Conservation (phyloP, 1,284 basidiomycete species). For the Chalciporus sp. region DNA sequence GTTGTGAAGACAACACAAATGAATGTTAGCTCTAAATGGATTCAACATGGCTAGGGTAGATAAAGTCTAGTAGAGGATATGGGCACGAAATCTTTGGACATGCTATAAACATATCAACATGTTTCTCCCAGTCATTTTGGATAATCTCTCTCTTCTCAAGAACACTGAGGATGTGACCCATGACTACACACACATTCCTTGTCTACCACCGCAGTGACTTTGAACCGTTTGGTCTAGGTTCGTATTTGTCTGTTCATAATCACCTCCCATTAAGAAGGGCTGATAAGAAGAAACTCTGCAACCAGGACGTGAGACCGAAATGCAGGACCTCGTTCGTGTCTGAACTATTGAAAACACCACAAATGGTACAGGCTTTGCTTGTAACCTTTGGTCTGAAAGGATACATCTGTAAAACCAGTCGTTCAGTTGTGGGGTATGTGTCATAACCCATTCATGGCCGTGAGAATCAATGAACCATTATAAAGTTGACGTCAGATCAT, state of each 20-base stretch:
- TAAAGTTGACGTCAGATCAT: too few relatives aligned
- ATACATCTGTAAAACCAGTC: too few relatives aligned
- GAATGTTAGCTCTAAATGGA: constrained; percentile 17
- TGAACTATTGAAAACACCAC: constrained; percentile 44
- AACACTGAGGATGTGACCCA: too few relatives aligned
- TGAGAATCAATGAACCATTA: too few relatives aligned
- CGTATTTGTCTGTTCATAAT: too few relatives aligned
- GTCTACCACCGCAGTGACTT: too few relatives aligned
- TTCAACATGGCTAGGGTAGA: constrained; percentile 28
- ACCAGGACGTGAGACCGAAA: constrained; percentile 50
- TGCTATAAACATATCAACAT: constrained; percentile 25
- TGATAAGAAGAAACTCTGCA: constrained; percentile 49
- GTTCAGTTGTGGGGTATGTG: too few relatives aligned
- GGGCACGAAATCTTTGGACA: neutral
- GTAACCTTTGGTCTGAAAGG: constrained; percentile 42
- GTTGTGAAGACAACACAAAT: neutral
- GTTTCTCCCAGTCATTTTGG: constrained; percentile 38
- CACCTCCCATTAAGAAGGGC: constrained; percentile 39
- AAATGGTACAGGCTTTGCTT: constrained; percentile 38
- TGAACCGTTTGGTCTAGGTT: too few relatives aligned
- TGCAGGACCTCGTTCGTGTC: constrained; percentile 42
- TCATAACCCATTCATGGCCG: too few relatives aligned
- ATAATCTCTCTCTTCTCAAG: constrained; percentile 25
- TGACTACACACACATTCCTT: too few relatives aligned
- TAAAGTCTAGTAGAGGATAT: constrained; percentile 14